Percentiles rank a stretch among this genome's conserved stretches.
phyloP scores from a whole-genome alignment of 805 yeast genomes.

The Diddensiella transvaalensis region DNA sequence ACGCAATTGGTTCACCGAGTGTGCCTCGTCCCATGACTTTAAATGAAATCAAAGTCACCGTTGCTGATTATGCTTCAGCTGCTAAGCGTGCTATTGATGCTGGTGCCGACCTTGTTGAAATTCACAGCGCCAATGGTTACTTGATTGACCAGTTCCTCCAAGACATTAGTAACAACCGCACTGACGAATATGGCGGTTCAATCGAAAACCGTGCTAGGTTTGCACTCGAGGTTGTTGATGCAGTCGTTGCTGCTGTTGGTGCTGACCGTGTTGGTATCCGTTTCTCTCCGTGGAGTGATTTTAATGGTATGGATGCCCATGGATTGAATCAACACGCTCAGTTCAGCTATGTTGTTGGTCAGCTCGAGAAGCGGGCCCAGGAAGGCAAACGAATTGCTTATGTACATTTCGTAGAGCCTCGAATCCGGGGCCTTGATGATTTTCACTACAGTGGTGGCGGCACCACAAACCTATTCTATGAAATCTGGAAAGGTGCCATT shows the following conservation, averaged over 20 bases:
- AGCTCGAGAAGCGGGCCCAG: conserved; percentile 39
- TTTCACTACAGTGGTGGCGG: conserved; percentile 30
- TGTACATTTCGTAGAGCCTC: conserved; percentile 46
- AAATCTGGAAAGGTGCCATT: conserved; percentile 44
- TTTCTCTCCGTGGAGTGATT: conserved; percentile 38
- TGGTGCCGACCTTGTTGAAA: conserved; percentile 61
- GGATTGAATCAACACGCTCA: conserved; percentile 36
- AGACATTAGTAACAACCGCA: conserved; percentile 46
- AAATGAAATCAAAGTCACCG: conserved; percentile 42
- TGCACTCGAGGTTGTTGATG: conserved; percentile 46
- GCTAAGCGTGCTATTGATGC: conserved; percentile 51
- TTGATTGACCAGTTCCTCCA: conserved; percentile 48
- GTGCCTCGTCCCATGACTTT: conserved; percentile 34
- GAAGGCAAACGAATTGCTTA: conserved; percentile 41
- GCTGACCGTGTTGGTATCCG: conserved; percentile 37
- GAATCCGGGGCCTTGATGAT: conserved; percentile 32
- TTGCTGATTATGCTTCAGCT: conserved; percentile 46
- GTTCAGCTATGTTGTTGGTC: conserved; percentile 40
- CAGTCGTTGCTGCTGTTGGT: conserved; percentile 36
- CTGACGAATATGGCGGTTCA: conserved; percentile 62
- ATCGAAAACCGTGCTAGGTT: conserved; percentile 56
- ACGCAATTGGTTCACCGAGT: not conserved
- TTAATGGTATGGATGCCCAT: conserved; percentile 27
- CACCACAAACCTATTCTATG: conserved; percentile 26
- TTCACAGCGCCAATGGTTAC: conserved; percentile 66